These are phyloP conservation scores for Phytophthora fragariae DNA, from an alignment of 352 stramenopile genomes.

Conservation along the genomic window DNA sequence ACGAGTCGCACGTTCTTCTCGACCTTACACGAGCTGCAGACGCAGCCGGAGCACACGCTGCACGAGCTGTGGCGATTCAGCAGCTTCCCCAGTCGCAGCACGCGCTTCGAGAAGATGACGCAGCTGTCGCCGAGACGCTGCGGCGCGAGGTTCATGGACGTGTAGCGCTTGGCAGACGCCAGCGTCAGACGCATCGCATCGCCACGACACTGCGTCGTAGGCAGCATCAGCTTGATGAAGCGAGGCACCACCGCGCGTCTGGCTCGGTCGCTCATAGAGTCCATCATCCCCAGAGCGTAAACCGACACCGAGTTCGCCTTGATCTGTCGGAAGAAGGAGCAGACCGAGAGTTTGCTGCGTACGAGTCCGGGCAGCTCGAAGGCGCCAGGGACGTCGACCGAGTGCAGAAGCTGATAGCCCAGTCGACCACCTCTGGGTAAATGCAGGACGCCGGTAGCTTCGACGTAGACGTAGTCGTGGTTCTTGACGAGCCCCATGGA, in stretches of 20 bases:
- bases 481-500: constrained; percentile 37
- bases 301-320: constrained; percentile 23
- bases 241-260: constrained; percentile 15
- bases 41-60: constrained; percentile 20
- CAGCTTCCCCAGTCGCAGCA: constrained; percentile 6
- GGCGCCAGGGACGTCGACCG: constrained; percentile 43
- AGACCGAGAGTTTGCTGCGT: constrained; percentile 39
- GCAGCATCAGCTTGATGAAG: constrained; percentile 16
- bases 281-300: constrained; percentile 26
- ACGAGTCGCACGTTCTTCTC: constrained; percentile 36
- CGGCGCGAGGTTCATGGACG: neutral
- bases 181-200: neutral
- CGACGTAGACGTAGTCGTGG: constrained; percentile 49
- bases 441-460: constrained; percentile 41
- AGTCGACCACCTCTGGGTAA: constrained; percentile 31
- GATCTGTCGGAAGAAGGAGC: constrained; percentile 36
- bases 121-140: constrained; percentile 1
- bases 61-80: constrained; percentile 10
- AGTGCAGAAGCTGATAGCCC: constrained; percentile 57
- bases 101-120: constrained; percentile 2
- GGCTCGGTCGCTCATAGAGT: constrained; percentile 18
- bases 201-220: constrained; percentile 3
- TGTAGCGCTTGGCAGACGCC: neutral
- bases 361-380: constrained; percentile 21
- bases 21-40: constrained; percentile 30